A percentile compares a stretch with the other conserved stretches of the same genome.
These are phyloP conservation scores for Epithele typhae DNA, from an alignment of 768 basidiomycete species.

Conservation along the genomic window DNA sequence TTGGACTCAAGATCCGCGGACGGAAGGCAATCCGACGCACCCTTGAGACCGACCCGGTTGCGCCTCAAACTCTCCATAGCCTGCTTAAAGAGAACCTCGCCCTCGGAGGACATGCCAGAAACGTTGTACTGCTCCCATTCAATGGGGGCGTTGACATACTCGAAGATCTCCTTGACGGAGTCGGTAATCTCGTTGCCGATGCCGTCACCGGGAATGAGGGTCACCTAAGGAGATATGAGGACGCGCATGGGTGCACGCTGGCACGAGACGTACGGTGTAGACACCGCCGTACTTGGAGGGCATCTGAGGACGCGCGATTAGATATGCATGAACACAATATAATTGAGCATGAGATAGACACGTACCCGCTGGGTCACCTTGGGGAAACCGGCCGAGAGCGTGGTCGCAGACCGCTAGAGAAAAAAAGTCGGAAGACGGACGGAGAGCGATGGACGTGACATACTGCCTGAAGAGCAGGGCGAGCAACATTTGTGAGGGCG, in stretches of 20 bases:
- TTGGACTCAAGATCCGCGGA: background rate
- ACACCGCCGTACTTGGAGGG: conserved; percentile 91
- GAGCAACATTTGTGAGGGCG: conserved; percentile 51
- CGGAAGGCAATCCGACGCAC: conserved; percentile 38
- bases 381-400: conserved; percentile 75
- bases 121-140: conserved; percentile 99
- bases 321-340: background rate
- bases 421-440: conserved; percentile 14
- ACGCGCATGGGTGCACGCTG: conserved; percentile 3
- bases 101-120: conserved; percentile 90
- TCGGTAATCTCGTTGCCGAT: conserved; percentile 96
- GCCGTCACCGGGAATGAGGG: conserved; percentile 97
- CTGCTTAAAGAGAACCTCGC: conserved; percentile 93
- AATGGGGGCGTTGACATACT: conserved; percentile 95
- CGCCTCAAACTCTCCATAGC: conserved; percentile 98
- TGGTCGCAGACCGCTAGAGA: conserved; percentile 64
- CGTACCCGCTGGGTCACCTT: conserved; percentile 67
- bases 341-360: conserved; percentile 14
- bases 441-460: conserved; percentile 20
- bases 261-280: conserved; percentile 62
- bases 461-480: conserved; percentile 54
- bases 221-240: conserved; percentile 52
- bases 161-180: conserved; percentile 98
- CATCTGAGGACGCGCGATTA: conserved; percentile 40
- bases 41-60: conserved; percentile 97